These are phyloP conservation scores for Metschnikowia picachoensis DNA, from an alignment of 805 yeast species.

Conservation along the genomic window DNA sequence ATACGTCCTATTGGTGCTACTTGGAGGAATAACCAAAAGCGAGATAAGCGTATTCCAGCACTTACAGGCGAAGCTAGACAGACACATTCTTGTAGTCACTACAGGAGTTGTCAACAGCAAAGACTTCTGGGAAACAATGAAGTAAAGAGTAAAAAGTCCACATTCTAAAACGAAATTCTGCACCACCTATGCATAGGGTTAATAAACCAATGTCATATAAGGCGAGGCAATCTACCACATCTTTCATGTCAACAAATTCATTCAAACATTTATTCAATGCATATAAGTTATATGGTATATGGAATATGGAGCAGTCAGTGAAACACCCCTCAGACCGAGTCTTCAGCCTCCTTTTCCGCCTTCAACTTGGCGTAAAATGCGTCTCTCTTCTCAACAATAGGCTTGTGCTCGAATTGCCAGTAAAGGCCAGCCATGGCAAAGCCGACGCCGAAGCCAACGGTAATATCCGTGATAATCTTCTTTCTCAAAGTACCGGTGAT, in stretches of 20 bases:
- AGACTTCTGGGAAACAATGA: slow-evolving; percentile 21
- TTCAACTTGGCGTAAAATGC: slow-evolving; percentile 77
- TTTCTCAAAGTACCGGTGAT: slow-evolving; percentile 80
- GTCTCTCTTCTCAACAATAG: slow-evolving; percentile 71
- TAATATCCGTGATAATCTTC: slow-evolving; percentile 75
- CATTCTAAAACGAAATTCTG: too few species aligned
- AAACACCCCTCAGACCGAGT: slow-evolving; percentile 22
- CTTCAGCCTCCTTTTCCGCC: slow-evolving; percentile 64
- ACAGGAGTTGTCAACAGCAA: slow-evolving; percentile 40
- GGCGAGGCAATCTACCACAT: too few species aligned
- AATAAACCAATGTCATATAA: too few species aligned
- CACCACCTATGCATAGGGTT: too few species aligned
- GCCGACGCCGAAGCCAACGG: slow-evolving; percentile 63
- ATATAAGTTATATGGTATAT: background rate
- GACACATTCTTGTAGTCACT: slow-evolving; percentile 40
- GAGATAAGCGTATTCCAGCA: slow-evolving; percentile 71
- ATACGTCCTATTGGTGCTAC: slow-evolving; percentile 46
- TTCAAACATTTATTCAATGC: slow-evolving; percentile 3
- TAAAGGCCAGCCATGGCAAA: slow-evolving; percentile 54
- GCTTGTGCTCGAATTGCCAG: slow-evolving; percentile 90
- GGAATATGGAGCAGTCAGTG: background rate
- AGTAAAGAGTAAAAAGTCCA: background rate
- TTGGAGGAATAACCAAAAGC: slow-evolving; percentile 86
- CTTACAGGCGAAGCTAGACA: slow-evolving; percentile 46
- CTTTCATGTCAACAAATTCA: background rate